Evolutionary conservation across 148 eudicot species (phyloP).

Genomic region (Chenopodium berlandieri): DNA sequence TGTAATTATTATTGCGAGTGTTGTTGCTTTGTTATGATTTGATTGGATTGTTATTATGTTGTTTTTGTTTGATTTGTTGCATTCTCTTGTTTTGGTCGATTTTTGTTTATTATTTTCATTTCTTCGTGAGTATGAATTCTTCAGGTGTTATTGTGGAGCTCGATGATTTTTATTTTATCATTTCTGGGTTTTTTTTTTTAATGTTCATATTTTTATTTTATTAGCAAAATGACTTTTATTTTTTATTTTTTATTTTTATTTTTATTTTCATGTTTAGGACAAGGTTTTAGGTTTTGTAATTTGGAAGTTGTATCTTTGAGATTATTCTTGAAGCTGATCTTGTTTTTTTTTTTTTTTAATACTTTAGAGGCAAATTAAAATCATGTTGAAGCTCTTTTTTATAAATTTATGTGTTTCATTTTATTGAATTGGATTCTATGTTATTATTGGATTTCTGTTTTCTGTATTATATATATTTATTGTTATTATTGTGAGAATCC

Average conservation of each 20-base stretch:
- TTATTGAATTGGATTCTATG: neutral
- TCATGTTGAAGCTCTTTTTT: no score
- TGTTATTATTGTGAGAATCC: neutral
- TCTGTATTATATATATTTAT: neutral
- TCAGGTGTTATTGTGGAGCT: no score
- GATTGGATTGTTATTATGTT: neutral
- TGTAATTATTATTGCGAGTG: neutral
- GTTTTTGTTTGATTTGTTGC: neutral
- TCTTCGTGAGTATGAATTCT: no score
- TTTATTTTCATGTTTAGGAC: neutral
- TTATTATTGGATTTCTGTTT: neutral
- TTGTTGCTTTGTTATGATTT: neutral
- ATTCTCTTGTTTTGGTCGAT: no score
- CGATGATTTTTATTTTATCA: no score
- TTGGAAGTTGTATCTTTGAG: no score
- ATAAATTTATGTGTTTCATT: neutral
- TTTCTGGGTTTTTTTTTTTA: no score
- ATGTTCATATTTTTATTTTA: no score
- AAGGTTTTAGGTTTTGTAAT: neutral
- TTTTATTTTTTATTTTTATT: no score
- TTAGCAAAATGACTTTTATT: no score
- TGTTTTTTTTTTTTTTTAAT: neutral
- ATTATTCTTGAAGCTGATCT: neutral
- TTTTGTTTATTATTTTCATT: no score
- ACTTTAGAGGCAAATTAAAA: no score